Evolutionary conservation across 768 basidiomycete genomes (phyloP).

Genomic region (Hortiboletus flavorubellus): DNA sequence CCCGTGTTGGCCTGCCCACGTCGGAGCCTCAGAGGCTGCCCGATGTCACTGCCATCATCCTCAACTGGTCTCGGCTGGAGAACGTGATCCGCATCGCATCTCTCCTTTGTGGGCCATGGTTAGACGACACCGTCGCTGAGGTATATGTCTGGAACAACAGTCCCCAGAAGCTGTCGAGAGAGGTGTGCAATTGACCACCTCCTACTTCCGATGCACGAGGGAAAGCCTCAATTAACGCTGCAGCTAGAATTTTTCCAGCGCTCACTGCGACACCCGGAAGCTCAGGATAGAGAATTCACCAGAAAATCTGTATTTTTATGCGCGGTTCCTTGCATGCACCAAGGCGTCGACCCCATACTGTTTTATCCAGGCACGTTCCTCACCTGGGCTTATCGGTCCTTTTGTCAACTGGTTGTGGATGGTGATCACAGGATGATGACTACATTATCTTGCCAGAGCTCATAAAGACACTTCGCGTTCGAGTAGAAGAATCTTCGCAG

Average conservation of each 20-base stretch:
- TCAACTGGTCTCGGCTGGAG: constrained; percentile 65
- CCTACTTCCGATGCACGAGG: not conserved
- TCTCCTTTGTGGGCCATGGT: constrained; percentile 44
- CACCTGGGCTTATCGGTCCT: not conserved
- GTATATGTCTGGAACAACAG: constrained; percentile 67
- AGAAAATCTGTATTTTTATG: constrained; percentile 57
- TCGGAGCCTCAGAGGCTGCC: constrained; percentile 16
- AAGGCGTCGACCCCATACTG: constrained; percentile 50
- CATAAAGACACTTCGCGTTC: constrained; percentile 46
- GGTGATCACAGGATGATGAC: constrained; percentile 56
- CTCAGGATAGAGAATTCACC: constrained; percentile 56
- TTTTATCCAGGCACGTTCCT: constrained; percentile 53
- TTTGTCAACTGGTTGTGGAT: constrained; percentile 4
- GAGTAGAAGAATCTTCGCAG: constrained; percentile 30
- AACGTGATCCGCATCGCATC: constrained; percentile 58
- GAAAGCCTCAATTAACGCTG: not conserved
- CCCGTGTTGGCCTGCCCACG: constrained; percentile 12
- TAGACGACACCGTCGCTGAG: constrained; percentile 44
- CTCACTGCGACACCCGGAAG: constrained; percentile 41
- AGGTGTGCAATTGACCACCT: constrained; percentile 34
- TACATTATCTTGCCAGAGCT: constrained; percentile 58
- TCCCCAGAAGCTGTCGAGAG: constrained; percentile 37
- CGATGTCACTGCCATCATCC: constrained; percentile 53
- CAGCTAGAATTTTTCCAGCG: constrained; percentile 39
- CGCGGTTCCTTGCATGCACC: constrained; percentile 57